Conservation (phyloP, 2,329 filamentous ascomycete genomes). For the Arthroderma sp. region DNA sequence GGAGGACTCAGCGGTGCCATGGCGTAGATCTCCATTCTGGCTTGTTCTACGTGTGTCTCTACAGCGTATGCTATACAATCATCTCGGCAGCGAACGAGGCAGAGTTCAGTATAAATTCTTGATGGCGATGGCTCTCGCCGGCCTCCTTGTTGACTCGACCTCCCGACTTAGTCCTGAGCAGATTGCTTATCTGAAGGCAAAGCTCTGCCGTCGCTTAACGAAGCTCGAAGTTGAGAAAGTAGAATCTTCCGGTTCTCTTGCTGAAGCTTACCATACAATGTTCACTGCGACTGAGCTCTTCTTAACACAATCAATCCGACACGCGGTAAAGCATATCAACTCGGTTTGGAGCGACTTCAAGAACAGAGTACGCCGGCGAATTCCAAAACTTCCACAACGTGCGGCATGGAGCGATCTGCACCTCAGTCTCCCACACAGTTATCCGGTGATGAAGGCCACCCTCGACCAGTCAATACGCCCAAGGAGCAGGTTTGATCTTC, state of each 20-base stretch:
- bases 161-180: conserved; percentile 21
- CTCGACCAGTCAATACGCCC: background rate
- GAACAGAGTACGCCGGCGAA: conserved; percentile 19
- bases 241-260: conserved; percentile 6
- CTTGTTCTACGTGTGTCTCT: conserved; percentile 47
- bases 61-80: conserved; percentile 35
- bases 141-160: conserved; percentile 32
- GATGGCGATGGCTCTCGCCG: conserved; percentile 36
- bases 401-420: conserved; percentile 15
- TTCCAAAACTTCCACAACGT: conserved; percentile 30
- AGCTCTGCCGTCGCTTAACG: conserved; percentile 43
- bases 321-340: conserved; percentile 20
- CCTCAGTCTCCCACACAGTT: background rate
- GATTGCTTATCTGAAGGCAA: conserved; percentile 33
- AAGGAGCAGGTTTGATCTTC: too few relatives aligned
- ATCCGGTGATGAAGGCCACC: background rate
- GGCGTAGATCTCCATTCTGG: conserved; percentile 51
- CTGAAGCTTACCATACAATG: conserved; percentile 16
- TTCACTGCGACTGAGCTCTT: conserved; percentile 16
- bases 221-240: conserved; percentile 40
- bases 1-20: conserved; percentile 30
- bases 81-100: conserved; percentile 24
- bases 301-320: conserved; percentile 19
- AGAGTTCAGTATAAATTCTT: conserved; percentile 45
- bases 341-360: conserved; percentile 32